These are phyloP conservation scores for Raddia guianensis DNA, from an alignment of 176 grass and related monocot genomes.

Conservation along the genomic window DNA sequence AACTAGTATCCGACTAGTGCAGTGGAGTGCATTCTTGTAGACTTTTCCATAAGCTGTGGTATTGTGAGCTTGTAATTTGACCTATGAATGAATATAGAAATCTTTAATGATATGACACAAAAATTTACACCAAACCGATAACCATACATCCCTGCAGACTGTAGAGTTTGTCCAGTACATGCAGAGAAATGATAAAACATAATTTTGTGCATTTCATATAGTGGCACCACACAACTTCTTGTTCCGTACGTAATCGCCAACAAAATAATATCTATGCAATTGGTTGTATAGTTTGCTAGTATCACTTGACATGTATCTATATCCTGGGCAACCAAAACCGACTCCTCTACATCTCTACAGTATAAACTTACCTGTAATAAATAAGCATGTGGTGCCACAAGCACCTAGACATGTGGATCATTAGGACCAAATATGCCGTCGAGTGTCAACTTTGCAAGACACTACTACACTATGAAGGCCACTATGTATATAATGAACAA, in stretches of 20 bases:
- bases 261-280: neutral
- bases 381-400: constrained; percentile 8
- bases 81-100: constrained; percentile 48
- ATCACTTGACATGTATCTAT: constrained; percentile 7
- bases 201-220: constrained; percentile 12
- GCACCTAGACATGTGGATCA: constrained; percentile 1
- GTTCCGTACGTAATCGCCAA: constrained; percentile 1
- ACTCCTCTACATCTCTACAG: neutral
- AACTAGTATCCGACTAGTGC: constrained; percentile 75
- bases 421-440: neutral
- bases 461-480: neutral
- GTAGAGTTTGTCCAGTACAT: neutral
- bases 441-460: neutral
- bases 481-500: neutral
- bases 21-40: constrained; percentile 88
- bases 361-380: neutral
- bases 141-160: constrained; percentile 1
- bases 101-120: constrained; percentile 11
- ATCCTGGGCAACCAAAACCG: neutral
- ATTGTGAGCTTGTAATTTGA: constrained; percentile 97
- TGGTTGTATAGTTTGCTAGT: neutral
- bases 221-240: neutral
- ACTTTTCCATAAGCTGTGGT: constrained; percentile 72
- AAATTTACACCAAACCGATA: neutral
- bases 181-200: neutral